Evolutionary conservation across 2,329 filamentous ascomycete species (phyloP), one percentile per base, ranked within the genome.

Genomic region (Ascochyta rabiei): DNA sequence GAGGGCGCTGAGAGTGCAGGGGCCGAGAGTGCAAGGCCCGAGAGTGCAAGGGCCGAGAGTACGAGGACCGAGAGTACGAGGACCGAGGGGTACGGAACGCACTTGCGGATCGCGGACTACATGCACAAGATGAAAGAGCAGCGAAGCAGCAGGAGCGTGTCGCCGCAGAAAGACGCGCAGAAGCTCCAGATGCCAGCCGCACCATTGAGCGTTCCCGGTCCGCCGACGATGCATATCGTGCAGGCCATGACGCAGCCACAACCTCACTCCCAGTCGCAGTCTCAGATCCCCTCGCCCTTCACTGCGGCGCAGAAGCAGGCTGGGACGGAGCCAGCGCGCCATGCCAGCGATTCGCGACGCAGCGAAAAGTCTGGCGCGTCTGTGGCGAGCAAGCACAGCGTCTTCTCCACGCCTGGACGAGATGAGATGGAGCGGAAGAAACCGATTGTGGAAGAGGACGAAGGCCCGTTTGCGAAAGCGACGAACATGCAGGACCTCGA

Each of bases 371-470:
- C 50, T 12, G 44, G 53, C 9, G 38, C 44, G 12, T 42, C 48
- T 4, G 52, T 55, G 24, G 41, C 47, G 6, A 46, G 41, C 12
- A 54, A 51, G 13, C 53, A 51, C 19, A 57, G 48, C 10, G 53
- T 68, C 13, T 70, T 71, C 48, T 59, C 57, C 3, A 71, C 66
- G n/a, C 67, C 64, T 0, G 69, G 69, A 2, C 44, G 69, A n/a
- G 69, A 71, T n/a, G 69, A 71, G 45, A 33, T 70, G 35, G 69
- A 71, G 50, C 51, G 69, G n/a, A 70, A 70, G 45, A 68, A 64
- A 37, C 50, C 56, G 16, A 23, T 66, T 12, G 51, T 70, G 3
- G 63, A 62, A 26, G 44, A 28, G 10, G 66, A 68, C n/a, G 61
- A 69, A 8, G 66, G 67, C 0, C 65, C 65, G 13, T 69, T 70